Evolutionary conservation across 371 early-diverging fungal genomes (phyloP).

Genomic region (Dinochytrium kinnereticum): DNA sequence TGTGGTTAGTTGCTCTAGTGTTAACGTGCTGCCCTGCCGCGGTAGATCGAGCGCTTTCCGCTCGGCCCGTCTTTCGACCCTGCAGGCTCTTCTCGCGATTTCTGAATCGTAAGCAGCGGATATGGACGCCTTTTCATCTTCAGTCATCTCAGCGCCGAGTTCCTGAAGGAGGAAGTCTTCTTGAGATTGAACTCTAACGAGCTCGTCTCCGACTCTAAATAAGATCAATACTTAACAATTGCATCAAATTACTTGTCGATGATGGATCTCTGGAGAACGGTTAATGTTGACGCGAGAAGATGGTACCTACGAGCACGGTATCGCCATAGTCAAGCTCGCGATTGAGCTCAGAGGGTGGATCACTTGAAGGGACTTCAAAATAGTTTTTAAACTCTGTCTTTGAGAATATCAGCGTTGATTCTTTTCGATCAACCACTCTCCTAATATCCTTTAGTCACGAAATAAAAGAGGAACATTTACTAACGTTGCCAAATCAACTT

Average conservation of each 20-base stretch:
- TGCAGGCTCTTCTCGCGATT: slow-evolving; percentile 1
- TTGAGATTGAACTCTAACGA: slow-evolving; percentile 23
- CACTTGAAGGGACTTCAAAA: slow-evolving; percentile 47
- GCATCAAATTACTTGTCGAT: too few species aligned
- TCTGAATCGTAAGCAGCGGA: slow-evolving; percentile 22
- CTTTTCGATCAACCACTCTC: slow-evolving; percentile 63
- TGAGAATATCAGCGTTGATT: slow-evolving; percentile 43
- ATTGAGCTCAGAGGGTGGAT: slow-evolving; percentile 16
- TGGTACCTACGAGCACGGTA: slow-evolving; percentile 4
- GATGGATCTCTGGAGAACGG: too few species aligned
- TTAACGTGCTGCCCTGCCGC: too few species aligned
- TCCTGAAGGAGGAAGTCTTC: slow-evolving; percentile 26
- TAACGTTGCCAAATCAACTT: slow-evolving; percentile 59
- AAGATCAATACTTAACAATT: not conserved
- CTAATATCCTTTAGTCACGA: slow-evolving; percentile 16
- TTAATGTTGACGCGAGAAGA: not conserved
- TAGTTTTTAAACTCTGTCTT: slow-evolving; percentile 58
- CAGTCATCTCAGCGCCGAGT: slow-evolving; percentile 34
- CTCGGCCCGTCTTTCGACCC: too few species aligned
- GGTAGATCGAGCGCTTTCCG: too few species aligned
- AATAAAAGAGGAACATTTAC: not conserved
- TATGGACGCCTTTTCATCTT: slow-evolving; percentile 21
- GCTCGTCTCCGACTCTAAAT: not conserved
- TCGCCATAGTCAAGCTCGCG: slow-evolving; percentile 6
- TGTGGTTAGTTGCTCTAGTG: too few species aligned